A percentile compares a stretch with the other conserved stretches of the same genome.
phyloP scores from a whole-genome alignment of 2,329 filamentous ascomycete species.

The Fusarium keratoplasticum region DNA sequence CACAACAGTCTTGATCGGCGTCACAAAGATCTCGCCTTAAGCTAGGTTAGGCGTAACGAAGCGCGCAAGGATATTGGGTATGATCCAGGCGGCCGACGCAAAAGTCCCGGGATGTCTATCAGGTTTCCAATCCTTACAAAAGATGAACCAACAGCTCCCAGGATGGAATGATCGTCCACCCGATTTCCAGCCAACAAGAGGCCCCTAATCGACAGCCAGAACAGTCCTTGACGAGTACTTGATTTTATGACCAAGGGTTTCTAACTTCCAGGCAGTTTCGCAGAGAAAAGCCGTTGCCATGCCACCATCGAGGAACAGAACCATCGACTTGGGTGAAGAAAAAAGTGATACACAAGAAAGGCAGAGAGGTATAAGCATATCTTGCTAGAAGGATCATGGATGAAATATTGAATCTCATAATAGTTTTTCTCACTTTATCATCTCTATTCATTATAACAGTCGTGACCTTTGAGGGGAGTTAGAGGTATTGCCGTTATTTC shows the following conservation, averaged over 20 bases:
- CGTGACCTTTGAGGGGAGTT: not conserved
- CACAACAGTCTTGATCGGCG: not conserved
- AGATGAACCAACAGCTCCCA: not conserved
- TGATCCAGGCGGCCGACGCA: not conserved
- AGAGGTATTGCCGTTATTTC: not conserved
- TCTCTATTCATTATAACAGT: not conserved
- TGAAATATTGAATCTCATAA: not conserved
- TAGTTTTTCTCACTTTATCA: not conserved
- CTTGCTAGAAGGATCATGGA: not conserved
- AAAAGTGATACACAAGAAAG: not conserved
- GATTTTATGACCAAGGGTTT: not conserved
- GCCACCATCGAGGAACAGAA: not conserved
- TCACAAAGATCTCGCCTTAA: not conserved
- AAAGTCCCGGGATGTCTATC: not conserved
- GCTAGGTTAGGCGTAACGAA: not conserved
- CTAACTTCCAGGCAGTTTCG: not conserved
- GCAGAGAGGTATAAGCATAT: not conserved
- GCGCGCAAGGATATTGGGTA: not conserved
- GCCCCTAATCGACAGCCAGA: not conserved
- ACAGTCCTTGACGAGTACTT: not conserved
- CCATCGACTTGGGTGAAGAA: not conserved
- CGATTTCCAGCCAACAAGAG: not conserved
- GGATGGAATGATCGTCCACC: not conserved
- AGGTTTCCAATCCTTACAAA: not conserved
- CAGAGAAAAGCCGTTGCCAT: not conserved